These are phyloP conservation scores for Cryptococcus sp. DNA, from an alignment of 1,284 basidiomycete genomes.

Conservation along the genomic window DNA sequence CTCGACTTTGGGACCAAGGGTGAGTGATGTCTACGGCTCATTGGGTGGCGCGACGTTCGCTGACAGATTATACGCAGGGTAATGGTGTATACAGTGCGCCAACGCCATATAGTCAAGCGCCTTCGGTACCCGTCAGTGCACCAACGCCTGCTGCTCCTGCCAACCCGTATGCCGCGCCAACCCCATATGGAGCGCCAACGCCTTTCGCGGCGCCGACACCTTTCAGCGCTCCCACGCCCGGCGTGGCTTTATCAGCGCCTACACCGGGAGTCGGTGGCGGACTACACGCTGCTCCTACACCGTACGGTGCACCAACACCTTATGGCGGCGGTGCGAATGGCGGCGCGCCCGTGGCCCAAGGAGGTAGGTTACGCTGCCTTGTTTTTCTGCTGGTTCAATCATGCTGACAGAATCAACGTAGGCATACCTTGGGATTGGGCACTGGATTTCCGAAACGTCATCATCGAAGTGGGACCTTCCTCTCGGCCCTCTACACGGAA, in stretches of 20 bases:
- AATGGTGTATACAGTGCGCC: slow-evolving; percentile 61
- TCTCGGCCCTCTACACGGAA: slow-evolving; percentile 31
- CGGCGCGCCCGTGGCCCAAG: slow-evolving; percentile 2
- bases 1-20: slow-evolving; percentile 40
- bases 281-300: slow-evolving; percentile 39
- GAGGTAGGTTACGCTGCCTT: slow-evolving; percentile 7
- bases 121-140: slow-evolving; percentile 23
- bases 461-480: slow-evolving; percentile 45
- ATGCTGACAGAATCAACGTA: not conserved
- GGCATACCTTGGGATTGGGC: slow-evolving; percentile 48
- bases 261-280: slow-evolving; percentile 57
- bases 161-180: slow-evolving; percentile 54
- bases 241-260: slow-evolving; percentile 51
- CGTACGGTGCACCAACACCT: slow-evolving; percentile 53
- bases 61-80: slow-evolving; percentile 55
- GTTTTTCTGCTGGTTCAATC: not conserved
- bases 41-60: not conserved
- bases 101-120: slow-evolving; percentile 56
- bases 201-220: slow-evolving; percentile 57
- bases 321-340: slow-evolving; percentile 24
- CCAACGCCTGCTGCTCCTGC: slow-evolving; percentile 45
- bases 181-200: slow-evolving; percentile 56
- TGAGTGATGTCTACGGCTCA: slow-evolving; percentile 16
- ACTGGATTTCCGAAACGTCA: slow-evolving; percentile 50
- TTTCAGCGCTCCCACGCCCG: slow-evolving; percentile 53